Evolutionary conservation across 768 basidiomycete genomes (phyloP).

Genomic region (Kwoniella bestiolae): DNA sequence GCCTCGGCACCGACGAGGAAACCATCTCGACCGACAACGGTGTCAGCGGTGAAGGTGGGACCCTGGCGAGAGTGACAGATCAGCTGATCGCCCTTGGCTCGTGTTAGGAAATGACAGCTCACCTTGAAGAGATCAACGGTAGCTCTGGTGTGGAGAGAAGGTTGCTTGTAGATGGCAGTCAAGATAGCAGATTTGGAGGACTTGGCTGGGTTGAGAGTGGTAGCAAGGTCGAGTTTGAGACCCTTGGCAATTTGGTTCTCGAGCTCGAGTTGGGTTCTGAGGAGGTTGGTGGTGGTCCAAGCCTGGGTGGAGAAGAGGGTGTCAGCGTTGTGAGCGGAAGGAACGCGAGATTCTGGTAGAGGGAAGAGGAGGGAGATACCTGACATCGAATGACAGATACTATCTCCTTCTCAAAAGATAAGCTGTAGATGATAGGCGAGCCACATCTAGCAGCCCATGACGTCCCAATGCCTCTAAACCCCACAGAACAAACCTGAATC

Average conservation of each 20-base stretch:
- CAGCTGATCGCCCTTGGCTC: background rate
- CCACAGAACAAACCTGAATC: background rate
- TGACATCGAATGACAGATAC: no score
- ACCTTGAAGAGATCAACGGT: conserved; percentile 94
- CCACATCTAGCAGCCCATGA: no score
- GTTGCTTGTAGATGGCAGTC: conserved; percentile 90
- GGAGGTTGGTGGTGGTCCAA: conserved; percentile 92
- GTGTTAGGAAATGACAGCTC: conserved; percentile 36
- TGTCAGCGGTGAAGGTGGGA: conserved; percentile 94
- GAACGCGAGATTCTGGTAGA: no score
- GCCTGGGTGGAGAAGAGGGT: conserved; percentile 61
- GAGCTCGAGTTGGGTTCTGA: conserved; percentile 89
- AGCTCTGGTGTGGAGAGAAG: conserved; percentile 88
- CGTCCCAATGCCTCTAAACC: background rate
- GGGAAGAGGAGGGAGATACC: no score
- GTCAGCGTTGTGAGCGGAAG: background rate
- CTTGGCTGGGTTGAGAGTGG: conserved; percentile 83
- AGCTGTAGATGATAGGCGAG: no score
- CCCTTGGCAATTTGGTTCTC: conserved; percentile 98
- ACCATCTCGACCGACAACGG: conserved; percentile 93
- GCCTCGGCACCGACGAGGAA: conserved; percentile 97
- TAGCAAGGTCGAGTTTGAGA: conserved; percentile 89
- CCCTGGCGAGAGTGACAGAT: conserved; percentile 64
- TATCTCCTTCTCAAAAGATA: no score
- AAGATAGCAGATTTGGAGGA: conserved; percentile 80